Evolutionary conservation across 345 rosid species (phyloP).

Genomic region (Eucalyptus leucophloia): DNA sequence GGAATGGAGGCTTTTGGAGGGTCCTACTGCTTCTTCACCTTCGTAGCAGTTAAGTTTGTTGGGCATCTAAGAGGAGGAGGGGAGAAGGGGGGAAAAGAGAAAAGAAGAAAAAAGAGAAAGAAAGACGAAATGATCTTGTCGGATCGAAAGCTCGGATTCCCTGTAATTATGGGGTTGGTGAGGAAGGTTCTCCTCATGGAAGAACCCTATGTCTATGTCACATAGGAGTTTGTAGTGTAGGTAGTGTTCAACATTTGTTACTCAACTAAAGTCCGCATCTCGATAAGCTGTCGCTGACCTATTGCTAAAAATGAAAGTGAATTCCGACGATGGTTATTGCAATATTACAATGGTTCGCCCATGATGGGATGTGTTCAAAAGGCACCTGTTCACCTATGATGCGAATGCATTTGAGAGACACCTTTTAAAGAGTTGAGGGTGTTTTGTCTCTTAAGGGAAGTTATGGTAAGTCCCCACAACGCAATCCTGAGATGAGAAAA

Average conservation of each 20-base stretch:
- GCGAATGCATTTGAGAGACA: too few species aligned
- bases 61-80: neutral
- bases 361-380: too few species aligned
- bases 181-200: neutral
- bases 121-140: neutral
- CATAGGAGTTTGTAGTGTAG: neutral
- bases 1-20: neutral
- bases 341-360: too few species aligned
- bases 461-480: too few species aligned
- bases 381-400: too few species aligned
- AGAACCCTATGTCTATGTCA: neutral
- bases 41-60: conserved; percentile 16
- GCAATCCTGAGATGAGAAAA: too few species aligned
- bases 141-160: neutral
- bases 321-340: neutral
- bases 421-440: too few species aligned
- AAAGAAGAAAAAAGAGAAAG: neutral
- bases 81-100: neutral
- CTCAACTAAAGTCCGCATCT: neutral
- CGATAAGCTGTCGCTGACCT: neutral
- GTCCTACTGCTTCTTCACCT: neutral
- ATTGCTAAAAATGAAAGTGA: neutral
- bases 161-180: neutral
- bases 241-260: neutral
- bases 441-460: too few species aligned